phyloP scores from a whole-genome alignment of 2,329 filamentous ascomycete species.

The Stagonosporopsis cucurbitacearum region DNA sequence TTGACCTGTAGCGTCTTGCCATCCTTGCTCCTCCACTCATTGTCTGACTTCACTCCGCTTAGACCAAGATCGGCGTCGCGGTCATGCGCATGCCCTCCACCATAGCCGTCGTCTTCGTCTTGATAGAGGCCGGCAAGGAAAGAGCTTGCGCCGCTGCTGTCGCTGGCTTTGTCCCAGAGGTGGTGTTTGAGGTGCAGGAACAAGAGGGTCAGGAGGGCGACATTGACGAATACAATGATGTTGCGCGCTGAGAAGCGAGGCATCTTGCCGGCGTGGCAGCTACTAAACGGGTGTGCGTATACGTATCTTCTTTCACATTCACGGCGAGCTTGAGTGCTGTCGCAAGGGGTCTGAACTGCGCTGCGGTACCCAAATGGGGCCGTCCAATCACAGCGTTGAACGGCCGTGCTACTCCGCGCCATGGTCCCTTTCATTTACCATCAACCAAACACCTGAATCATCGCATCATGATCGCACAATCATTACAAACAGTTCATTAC shows the following conservation, averaged over 20 bases:
- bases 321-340: not conserved
- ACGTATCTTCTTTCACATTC: not conserved
- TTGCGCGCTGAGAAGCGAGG: constrained; percentile 42
- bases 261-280: constrained; percentile 27
- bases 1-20: constrained; percentile 24
- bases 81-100: constrained; percentile 3
- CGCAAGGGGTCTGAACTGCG: not conserved
- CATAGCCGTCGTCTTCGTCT: constrained; percentile 7
- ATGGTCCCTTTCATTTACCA: not conserved
- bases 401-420: constrained; percentile 6
- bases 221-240: constrained; percentile 29
- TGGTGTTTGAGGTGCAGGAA: constrained; percentile 41
- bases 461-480: not conserved
- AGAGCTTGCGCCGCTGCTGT: not conserved
- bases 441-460: not conserved
- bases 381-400: constrained; percentile 4
- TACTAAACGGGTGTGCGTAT: constrained; percentile 1
- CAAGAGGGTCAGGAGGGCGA: constrained; percentile 35
- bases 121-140: constrained; percentile 1
- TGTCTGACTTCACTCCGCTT: constrained; percentile 3
- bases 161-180: constrained; percentile 29
- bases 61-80: constrained; percentile 5
- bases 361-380: not conserved
- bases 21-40: constrained; percentile 13
- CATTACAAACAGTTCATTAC: constrained; percentile 9